Percentiles rank a stretch among this genome's conserved stretches.
These are phyloP conservation scores for Camptophora hylomeconis DNA, from an alignment of 2,329 filamentous ascomycete species.

Conservation along the genomic window DNA sequence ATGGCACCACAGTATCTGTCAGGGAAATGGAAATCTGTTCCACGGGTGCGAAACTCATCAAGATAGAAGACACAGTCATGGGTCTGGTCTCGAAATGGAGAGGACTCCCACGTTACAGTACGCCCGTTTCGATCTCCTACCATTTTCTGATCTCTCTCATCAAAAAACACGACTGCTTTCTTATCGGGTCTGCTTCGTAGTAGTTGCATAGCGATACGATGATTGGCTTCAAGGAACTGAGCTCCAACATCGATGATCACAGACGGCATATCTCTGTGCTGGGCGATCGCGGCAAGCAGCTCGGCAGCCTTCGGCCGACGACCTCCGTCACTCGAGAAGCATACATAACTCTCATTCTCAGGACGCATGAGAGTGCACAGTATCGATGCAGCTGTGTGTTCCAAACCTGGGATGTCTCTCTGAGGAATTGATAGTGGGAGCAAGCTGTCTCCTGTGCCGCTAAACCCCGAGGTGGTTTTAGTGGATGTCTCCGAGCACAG, in stretches of 20 bases:
- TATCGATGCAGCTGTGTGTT: constrained; percentile 56
- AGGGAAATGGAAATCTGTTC: constrained; percentile 54
- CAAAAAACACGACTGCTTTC: constrained; percentile 45
- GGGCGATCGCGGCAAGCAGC: constrained; percentile 34
- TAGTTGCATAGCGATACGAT: constrained; percentile 42
- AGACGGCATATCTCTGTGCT: constrained; percentile 28
- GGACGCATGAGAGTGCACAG: constrained; percentile 43
- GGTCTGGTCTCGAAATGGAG: constrained; percentile 44
- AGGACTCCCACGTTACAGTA: constrained; percentile 35
- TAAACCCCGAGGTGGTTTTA: constrained; percentile 49
- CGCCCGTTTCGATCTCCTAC: constrained; percentile 20
- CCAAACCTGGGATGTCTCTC: constrained; percentile 39
- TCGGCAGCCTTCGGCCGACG: constrained; percentile 23
- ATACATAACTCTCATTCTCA: constrained; percentile 31
- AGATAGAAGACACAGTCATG: constrained; percentile 53
- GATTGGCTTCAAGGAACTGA: constrained; percentile 52
- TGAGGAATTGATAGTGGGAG: constrained; percentile 46
- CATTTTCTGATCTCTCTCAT: constrained; percentile 19
- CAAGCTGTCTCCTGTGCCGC: constrained; percentile 52
- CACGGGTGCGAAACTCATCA: constrained; percentile 57
- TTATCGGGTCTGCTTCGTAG: constrained; percentile 23
- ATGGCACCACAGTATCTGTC: constrained; percentile 48
- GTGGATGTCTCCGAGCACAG: constrained; percentile 36
- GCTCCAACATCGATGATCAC: constrained; percentile 62
- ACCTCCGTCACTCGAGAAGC: constrained; percentile 12